Evolutionary conservation across 2,329 filamentous ascomycete species (phyloP).

Genomic region (Cryoendolithus antarcticus): DNA sequence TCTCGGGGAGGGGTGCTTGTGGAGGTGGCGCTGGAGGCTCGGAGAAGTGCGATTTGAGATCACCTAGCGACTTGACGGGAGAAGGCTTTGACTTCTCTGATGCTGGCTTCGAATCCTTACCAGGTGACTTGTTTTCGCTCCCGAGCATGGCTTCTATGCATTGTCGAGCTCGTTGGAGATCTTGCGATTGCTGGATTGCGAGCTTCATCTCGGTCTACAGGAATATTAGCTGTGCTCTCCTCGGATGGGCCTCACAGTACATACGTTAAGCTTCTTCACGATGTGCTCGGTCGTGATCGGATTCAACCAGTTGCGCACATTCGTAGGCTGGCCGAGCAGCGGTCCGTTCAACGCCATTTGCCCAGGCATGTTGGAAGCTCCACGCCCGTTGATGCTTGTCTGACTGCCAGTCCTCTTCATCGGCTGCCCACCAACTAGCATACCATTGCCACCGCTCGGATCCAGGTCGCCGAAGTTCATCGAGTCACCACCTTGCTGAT

Average conservation of each 20-base stretch:
- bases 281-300: conserved; percentile 91
- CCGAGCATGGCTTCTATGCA: conserved; percentile 68
- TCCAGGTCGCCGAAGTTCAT: conserved; percentile 90
- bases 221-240: too few relatives aligned
- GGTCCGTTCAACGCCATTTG: conserved; percentile 42
- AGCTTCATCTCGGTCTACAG: conserved; percentile 74
- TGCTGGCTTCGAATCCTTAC: conserved; percentile 35
- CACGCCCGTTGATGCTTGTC: conserved; percentile 43
- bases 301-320: conserved; percentile 71
- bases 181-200: conserved; percentile 75
- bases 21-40: conserved; percentile 89
- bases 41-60: conserved; percentile 74
- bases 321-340: conserved; percentile 57
- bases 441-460: conserved; percentile 56
- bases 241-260: conserved; percentile 21
- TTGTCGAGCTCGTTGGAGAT: conserved; percentile 68
- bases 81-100: conserved; percentile 32
- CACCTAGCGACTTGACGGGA: conserved; percentile 51
- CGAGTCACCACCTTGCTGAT: conserved; percentile 61
- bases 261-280: conserved; percentile 71
- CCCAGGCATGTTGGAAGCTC: conserved; percentile 44
- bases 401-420: conserved; percentile 46
- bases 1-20: conserved; percentile 84
- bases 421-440: conserved; percentile 53
- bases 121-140: conserved; percentile 43